phyloP scores from a whole-genome alignment of 495 filamentous ascomycete species.

The Daldinia caldariorum region DNA sequence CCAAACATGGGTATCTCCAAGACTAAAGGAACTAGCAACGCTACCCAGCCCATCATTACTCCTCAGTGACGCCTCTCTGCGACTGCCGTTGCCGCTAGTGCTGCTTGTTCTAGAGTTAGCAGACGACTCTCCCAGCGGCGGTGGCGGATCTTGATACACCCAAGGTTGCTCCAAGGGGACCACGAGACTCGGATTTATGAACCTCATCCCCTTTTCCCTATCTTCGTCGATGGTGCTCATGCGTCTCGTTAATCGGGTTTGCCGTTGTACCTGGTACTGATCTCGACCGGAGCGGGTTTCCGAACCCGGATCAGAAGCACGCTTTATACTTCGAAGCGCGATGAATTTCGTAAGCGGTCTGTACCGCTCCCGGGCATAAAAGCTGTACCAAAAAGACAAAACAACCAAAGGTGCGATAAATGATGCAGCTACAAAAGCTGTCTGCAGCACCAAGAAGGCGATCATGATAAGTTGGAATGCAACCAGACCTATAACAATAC shows the following conservation, averaged over 20 bases:
- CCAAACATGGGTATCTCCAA: slow-evolving; percentile 68
- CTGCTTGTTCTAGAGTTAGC: slow-evolving; percentile 28
- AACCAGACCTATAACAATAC: slow-evolving; percentile 81
- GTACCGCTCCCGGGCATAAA: slow-evolving; percentile 77
- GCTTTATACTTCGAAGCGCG: slow-evolving; percentile 79
- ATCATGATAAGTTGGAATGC: slow-evolving; percentile 93
- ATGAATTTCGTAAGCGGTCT: slow-evolving; percentile 91
- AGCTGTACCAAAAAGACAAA: slow-evolving; percentile 85
- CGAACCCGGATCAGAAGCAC: slow-evolving; percentile 38
- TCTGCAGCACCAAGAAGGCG: slow-evolving; percentile 79
- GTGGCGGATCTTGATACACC: slow-evolving; percentile 62
- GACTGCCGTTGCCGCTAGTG: slow-evolving; percentile 22
- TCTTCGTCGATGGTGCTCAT: slow-evolving; percentile 71
- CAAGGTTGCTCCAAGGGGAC: slow-evolving; percentile 65
- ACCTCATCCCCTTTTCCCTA: slow-evolving; percentile 70
- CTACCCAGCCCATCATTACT: slow-evolving; percentile 32
- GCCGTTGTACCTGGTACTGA: slow-evolving; percentile 46
- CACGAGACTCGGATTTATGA: slow-evolving; percentile 80
- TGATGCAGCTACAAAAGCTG: slow-evolving; percentile 73
- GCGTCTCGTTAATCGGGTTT: slow-evolving; percentile 49
- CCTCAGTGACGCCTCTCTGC: slow-evolving; percentile 8
- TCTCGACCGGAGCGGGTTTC: slow-evolving; percentile 62
- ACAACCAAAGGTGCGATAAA: slow-evolving; percentile 79
- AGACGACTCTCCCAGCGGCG: slow-evolving; percentile 42
- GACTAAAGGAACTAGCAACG: slow-evolving; percentile 58